Base-by-base conservation (phyloP, 495 filamentous ascomycete species). In the Glutinoglossum americanum region DNA sequence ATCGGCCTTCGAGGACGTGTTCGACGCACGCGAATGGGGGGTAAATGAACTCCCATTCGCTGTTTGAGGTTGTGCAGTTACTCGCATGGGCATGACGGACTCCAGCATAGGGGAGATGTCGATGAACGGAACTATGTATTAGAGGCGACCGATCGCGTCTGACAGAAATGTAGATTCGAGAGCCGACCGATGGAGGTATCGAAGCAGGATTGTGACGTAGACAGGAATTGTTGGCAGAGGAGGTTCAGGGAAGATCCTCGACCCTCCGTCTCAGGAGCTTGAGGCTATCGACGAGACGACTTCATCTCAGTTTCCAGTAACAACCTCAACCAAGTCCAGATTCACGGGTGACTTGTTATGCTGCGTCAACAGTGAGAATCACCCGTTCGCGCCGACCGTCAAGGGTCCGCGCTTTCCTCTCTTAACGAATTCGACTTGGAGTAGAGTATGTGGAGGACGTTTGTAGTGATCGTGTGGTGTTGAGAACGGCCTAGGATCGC, bases 41-140 rank as follows among this genome's bases (percentile, higher is more conserved):
- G 3, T 33, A 44, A 32, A 49, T 26, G 39, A 37, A n/a, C 26
- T 58, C 19, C 37, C 56, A 48, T 35, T 35, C 25, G 39, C 37
- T 1, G 56, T 23, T 23, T 58, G 56, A 23, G 56, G 25, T 49
- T 58, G 56, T 23, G 56, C 25, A 25, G 41, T 39, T n/a, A 45
- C 54, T 56, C 54, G 54, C 33, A 45, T 56, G 33, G 54, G 41
- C 54, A 56, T 56, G 27, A 39, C 41, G 54, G 54, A 56, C 23
- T 53, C 49, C 26, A 53, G 26, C 49, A 53, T 53, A 25, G 23
- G 49, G 23, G 49, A 30, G 49, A 32, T 53, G 17, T 53, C 49
- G 28, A 27, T 32, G 8, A 53, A 27, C 49, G 49, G 26, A 30
- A 30, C 30, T 9, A 33, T 9, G 7, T 13, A 10, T 17, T 28